Evolutionary conservation across 108 stramenopile species (phyloP), one percentile per base, ranked within the genome.

Genomic region (Asterionellopsis glacialis): DNA sequence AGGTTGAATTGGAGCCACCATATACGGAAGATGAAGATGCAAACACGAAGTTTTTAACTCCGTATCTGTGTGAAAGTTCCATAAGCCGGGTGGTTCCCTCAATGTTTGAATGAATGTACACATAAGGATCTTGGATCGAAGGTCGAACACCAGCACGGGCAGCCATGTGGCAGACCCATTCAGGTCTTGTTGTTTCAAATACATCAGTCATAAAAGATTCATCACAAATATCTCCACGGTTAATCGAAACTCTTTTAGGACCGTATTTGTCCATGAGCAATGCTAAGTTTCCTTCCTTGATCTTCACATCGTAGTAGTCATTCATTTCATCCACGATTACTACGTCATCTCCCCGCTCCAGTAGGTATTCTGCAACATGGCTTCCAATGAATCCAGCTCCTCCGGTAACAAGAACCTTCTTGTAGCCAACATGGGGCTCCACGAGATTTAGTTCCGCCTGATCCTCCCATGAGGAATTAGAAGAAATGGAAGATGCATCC

Each of bases 261-360:
- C 33, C 1, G 23, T 5, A 52, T 13, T 51, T 51, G 1, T 26
- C 22, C 9, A 50, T 15, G 0, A 61, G 61, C 54, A 65, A 11
- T 11, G 1, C 2, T 22, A 97, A 59, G 73, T 95, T 97, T 52
- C 61, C 56, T 24, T 85, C 73, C 84, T 96, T 97, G 65, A 89
- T 67, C 45, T 55, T 42, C 1, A 80, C 73, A 62, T 94, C 93
- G 61, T 96, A 97, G 68, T 96, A 97, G 61, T 95, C 93, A 63
- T 95, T 97, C 67, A 95, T 76, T 76, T 97, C 95, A 64, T 97
- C 96, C 16, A 96, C 83, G 33, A 95, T 74, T 15, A 95, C 84
- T 26, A 97, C 95, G 45, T 72, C 71, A 62, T 95, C 90, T 23
- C 95, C 95, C 4, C 96, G 84, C 7, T 42, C 72, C 26, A 97